phyloP scores from a whole-genome alignment of 805 yeast genomes.

The Saccharomyces mikatae region DNA sequence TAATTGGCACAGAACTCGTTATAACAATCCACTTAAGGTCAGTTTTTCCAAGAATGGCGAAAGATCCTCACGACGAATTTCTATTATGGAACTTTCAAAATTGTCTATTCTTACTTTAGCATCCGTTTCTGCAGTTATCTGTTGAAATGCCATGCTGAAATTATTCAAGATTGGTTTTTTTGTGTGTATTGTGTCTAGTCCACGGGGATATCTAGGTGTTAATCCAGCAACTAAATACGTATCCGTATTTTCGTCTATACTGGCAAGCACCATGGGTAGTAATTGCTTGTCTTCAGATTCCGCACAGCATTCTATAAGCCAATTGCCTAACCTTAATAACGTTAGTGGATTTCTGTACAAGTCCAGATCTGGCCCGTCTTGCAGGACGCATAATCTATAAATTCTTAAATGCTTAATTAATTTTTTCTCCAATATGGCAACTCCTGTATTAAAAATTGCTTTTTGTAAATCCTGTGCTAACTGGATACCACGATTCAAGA shows the following conservation, averaged over 20 bases:
- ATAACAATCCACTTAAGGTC: slow-evolving; percentile 62
- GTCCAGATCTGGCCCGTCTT: slow-evolving; percentile 77
- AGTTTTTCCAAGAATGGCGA: slow-evolving; percentile 79
- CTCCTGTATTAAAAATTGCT: slow-evolving; percentile 78
- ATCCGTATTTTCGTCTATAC: slow-evolving; percentile 62
- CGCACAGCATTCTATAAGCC: slow-evolving; percentile 86
- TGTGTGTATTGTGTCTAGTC: slow-evolving; percentile 27
- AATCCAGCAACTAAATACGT: slow-evolving; percentile 84
- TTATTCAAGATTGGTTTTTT: slow-evolving; percentile 56
- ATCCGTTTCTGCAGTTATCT: slow-evolving; percentile 73
- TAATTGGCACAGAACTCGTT: not conserved
- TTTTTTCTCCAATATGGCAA: slow-evolving; percentile 78
- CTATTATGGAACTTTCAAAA: slow-evolving; percentile 89
- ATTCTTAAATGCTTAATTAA: slow-evolving; percentile 70
- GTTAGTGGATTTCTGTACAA: slow-evolving; percentile 82
- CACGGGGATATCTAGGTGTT: slow-evolving; percentile 70
- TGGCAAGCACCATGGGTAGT: slow-evolving; percentile 79
- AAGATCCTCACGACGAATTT: slow-evolving; percentile 79
- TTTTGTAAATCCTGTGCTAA: slow-evolving; percentile 80
- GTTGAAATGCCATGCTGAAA: slow-evolving; percentile 87
- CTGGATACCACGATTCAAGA: slow-evolving; percentile 49
- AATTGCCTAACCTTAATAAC: slow-evolving; percentile 71
- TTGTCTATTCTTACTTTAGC: slow-evolving; percentile 89
- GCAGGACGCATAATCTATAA: slow-evolving; percentile 78
- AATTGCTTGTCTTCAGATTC: slow-evolving; percentile 59